phyloP scores from a whole-genome alignment of 2,329 filamentous ascomycete species.

The Furcasterigmium sp. region DNA sequence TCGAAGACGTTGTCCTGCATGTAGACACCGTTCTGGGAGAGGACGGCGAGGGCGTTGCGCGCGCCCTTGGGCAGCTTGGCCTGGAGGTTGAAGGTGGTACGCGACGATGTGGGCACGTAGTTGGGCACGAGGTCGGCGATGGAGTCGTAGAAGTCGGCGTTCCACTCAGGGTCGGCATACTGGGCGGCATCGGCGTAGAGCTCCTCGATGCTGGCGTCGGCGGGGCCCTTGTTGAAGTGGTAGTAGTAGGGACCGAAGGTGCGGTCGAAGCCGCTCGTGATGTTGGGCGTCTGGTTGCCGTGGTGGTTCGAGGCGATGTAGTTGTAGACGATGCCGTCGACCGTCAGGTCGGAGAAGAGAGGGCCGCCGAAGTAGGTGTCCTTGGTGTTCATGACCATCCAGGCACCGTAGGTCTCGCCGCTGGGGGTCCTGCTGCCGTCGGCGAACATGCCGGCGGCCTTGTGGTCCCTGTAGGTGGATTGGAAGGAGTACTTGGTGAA shows the following conservation, averaged over 20 bases:
- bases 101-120: conserved; percentile 46
- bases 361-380: conserved; percentile 56
- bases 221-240: conserved; percentile 51
- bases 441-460: conserved; percentile 42
- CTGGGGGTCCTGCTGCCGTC: conserved; percentile 33
- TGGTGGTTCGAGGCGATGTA: conserved; percentile 56
- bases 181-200: conserved; percentile 49
- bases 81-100: conserved; percentile 44
- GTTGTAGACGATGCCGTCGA: conserved; percentile 59
- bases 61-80: conserved; percentile 47
- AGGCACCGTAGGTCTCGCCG: conserved; percentile 47
- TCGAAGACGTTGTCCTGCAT: conserved; percentile 53
- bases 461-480: conserved; percentile 48
- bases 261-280: conserved; percentile 55
- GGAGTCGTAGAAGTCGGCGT: conserved; percentile 56
- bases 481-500: conserved; percentile 60
- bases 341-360: conserved; percentile 51
- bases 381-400: conserved; percentile 56
- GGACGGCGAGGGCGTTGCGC: conserved; percentile 41
- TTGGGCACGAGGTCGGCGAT: conserved; percentile 56
- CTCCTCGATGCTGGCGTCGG: conserved; percentile 36
- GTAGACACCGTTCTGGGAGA: conserved; percentile 44
- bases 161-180: conserved; percentile 48
- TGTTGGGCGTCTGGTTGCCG: conserved; percentile 54
- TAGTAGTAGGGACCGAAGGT: conserved; percentile 58